Base-by-base conservation (phyloP, 352 stramenopile species). In the Pythium coloratum region DNA sequence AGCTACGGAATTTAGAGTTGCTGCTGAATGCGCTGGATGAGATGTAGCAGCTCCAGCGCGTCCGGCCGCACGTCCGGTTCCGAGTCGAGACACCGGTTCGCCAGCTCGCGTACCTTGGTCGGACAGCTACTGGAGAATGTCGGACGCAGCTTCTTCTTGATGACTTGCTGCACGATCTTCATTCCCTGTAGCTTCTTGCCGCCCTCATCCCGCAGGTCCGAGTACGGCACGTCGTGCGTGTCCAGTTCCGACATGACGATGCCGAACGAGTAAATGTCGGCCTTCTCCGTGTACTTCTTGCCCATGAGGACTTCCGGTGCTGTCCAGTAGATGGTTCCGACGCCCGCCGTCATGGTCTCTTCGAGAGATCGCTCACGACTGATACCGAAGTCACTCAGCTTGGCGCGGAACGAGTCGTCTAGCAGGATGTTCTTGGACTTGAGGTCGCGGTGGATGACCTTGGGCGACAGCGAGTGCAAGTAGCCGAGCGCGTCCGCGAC, bases 121-220 rank as follows among this genome's bases (percentile, higher is more conserved):
- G 87, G 87, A 36, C 81, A 89, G 7, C 75, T 71, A 0, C 64
- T 32, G 18, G 75, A 77, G 51, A 95, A 89, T 51, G 84, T 81
- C 36, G 85, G 85, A n/a, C 83, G 81, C 53, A 93, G 50, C 33
- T 81, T 78, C 38, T 88, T 73, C 66, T 80, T 71, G 62, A 91
- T 90, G 59, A 95, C 87, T 73, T 91, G 86, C 65, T 94, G 81
- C 58, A 93, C 81, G 55, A 95, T 89, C 71, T 92, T 91, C 82
- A 93, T 94, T 16, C 80, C 80, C 64, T 92, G 84, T 49, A 94
- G 68, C 62, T 91, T 88, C 66, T 89, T 89, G 54, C 82, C 83
- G 3, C 78, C 70, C 16, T 82, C 80, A 71, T 92, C 85, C 20
- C 78, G 77, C 64, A 90, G 80, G 80, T 95, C 84, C 57, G 83